Percentiles rank a stretch among this genome's conserved stretches.
Conservation (phyloP, 805 yeast genomes). For the Saturnispora halmiae region DNA sequence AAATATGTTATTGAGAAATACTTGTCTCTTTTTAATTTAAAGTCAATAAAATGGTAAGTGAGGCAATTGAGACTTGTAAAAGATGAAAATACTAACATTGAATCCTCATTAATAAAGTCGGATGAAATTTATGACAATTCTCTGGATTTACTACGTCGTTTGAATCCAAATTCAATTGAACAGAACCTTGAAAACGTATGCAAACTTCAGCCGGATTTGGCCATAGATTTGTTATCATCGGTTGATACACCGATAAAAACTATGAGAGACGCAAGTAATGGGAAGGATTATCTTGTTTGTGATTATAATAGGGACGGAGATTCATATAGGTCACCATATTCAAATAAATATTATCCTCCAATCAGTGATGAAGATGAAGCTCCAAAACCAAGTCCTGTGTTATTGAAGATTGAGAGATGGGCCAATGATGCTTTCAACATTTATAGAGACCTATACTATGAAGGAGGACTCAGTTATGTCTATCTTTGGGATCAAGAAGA, state of each 20-base stretch:
- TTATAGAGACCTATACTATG: constrained; percentile 88
- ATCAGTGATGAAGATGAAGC: constrained; percentile 50
- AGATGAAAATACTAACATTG: too few relatives aligned
- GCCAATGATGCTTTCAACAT: constrained; percentile 90
- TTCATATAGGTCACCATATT: constrained; percentile 85
- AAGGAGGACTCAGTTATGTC: constrained; percentile 85
- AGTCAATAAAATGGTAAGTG: constrained; percentile 7
- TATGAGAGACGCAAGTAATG: constrained; percentile 40
- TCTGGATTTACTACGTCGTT: constrained; percentile 63
- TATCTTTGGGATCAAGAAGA: constrained; percentile 86
- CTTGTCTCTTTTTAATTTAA: neutral
- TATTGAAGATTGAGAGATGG: constrained; percentile 66
- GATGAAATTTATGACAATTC: constrained; percentile 62
- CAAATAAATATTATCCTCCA: constrained; percentile 57
- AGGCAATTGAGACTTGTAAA: neutral
- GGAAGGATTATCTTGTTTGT: constrained; percentile 71
- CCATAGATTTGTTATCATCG: constrained; percentile 78
- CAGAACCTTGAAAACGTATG: constrained; percentile 39
- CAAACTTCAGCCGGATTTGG: constrained; percentile 53
- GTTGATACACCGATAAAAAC: constrained; percentile 76
- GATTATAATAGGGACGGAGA: constrained; percentile 96
- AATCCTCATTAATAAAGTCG: too few relatives aligned
- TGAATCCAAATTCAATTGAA: constrained; percentile 56
- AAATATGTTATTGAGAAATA: neutral
- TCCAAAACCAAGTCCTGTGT: constrained; percentile 57